phyloP scores from a whole-genome alignment of 176 grass and related monocot species.

The Musa beccarii region DNA sequence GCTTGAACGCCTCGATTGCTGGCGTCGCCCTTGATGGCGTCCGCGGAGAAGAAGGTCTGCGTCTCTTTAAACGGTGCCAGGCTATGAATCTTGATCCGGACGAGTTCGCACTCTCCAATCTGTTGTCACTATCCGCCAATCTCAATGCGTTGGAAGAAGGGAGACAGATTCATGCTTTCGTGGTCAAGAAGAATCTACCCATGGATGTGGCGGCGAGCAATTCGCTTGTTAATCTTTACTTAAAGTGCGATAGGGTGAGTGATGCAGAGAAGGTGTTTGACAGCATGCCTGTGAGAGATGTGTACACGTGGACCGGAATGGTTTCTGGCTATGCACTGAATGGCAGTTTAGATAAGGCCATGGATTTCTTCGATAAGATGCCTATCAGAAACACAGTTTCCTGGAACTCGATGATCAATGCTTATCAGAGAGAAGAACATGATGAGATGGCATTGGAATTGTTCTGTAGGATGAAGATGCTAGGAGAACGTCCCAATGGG shows the following conservation, averaged over 20 bases:
- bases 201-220: conserved; percentile 12
- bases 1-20: conserved; percentile 1
- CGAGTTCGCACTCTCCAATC: conserved; percentile 10
- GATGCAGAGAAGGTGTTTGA: conserved; percentile 16
- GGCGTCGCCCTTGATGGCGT: background rate
- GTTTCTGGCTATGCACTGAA: conserved; percentile 6
- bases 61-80: conserved; percentile 13
- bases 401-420: conserved; percentile 19
- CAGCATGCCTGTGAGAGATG: conserved; percentile 13
- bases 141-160: conserved; percentile 13
- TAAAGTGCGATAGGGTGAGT: conserved; percentile 3
- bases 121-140: background rate
- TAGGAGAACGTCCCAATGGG: conserved; percentile 8
- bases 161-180: conserved; percentile 11
- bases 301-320: conserved; percentile 16
- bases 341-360: conserved; percentile 9
- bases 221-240: conserved; percentile 20
- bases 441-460: conserved; percentile 18
- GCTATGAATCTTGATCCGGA: background rate
- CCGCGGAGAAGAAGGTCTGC: background rate
- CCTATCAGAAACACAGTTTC: conserved; percentile 19
- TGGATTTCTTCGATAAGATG: conserved; percentile 14
- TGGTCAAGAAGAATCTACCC: conserved; percentile 13
- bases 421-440: conserved; percentile 11
- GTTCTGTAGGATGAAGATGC: conserved; percentile 4